Base-by-base conservation (phyloP, 1,284 basidiomycete genomes). In the Trametes versicolor region DNA sequence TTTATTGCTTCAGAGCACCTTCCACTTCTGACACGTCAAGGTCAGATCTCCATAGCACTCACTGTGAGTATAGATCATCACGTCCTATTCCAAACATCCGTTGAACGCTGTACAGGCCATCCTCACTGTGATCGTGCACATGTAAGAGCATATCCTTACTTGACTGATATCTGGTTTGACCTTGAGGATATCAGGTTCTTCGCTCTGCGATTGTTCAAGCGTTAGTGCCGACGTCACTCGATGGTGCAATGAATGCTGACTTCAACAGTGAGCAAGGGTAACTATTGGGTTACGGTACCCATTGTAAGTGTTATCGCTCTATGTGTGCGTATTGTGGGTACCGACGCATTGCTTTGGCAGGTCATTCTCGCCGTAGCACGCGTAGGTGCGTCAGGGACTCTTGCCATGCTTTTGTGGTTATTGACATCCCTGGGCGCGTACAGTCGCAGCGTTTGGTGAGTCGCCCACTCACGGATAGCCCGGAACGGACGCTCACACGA, bases 261-360 rank as follows among this genome's bases (percentile, higher is more conserved):
- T 36, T 54, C 29, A 25, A 48, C 57, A 74, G 72, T 74, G 58
- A 74, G 72, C 67, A 72, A 71, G 54, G 67, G 69, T 21, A 74
- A 74, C 48, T 72, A 71, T 56, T 71, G 59, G 51, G 60, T 73
- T 5, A 66, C 66, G 2, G 64, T 63, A 2, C 70, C 71, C 4
- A 63, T 74, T 5, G 70, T 74, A 39, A 63, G 66, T 69, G 15
- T 19, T 21, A 6, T 17, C 17, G n/a, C 32, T 15, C 1, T 4
- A 6, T 13, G 13, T 13, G 41, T 5, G 32, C n/a, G 4, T n/a
- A 17, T 34, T 21, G 27, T 10, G 25, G 12, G 6, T 1, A 25
- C 41, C 45, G 12, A 51, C 37, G 41, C 21, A 48, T 25, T 19
- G 19, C 21, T n/a, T 19, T 7, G 49, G 6, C 51, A 70, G 69